Percentiles rank a stretch among this genome's conserved stretches.
phyloP scores from a whole-genome alignment of 208 protist genomes.

The Porcisia hertigi region DNA sequence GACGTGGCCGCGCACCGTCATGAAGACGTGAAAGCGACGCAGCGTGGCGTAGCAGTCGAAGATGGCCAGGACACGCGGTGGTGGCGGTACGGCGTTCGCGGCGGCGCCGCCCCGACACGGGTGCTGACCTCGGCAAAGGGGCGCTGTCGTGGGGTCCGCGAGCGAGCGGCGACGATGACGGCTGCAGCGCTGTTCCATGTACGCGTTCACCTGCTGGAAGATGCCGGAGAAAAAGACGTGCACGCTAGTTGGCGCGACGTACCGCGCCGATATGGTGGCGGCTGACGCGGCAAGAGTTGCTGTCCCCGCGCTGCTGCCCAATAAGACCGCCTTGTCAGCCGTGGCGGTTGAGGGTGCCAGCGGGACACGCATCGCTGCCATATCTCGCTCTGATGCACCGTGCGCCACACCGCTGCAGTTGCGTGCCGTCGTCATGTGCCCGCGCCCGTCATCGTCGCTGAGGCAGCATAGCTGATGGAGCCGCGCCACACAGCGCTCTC shows the following conservation, averaged over 20 bases:
- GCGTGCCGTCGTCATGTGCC: not conserved
- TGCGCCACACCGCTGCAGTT: not conserved
- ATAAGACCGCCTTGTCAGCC: not conserved
- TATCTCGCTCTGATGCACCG: too few relatives aligned
- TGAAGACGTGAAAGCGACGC: conserved; percentile 69
- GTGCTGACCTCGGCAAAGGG: not conserved
- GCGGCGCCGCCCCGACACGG: not conserved
- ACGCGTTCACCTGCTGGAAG: conserved; percentile 38
- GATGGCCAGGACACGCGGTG: conserved; percentile 43
- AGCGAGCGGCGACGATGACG: not conserved
- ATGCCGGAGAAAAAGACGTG: conserved; percentile 48
- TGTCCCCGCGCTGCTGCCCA: not conserved
- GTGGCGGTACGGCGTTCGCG: not conserved
- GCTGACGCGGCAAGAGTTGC: not conserved
- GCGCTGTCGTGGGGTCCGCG: not conserved
- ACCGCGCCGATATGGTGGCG: conserved; percentile 17
- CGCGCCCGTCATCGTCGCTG: conserved; percentile 24
- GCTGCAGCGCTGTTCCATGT: conserved; percentile 17
- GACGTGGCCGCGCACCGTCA: conserved; percentile 69
- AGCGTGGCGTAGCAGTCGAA: conserved; percentile 68
- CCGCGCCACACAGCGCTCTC: conserved; percentile 14
- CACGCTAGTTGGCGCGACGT: conserved; percentile 29
- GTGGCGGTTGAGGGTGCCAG: not conserved
- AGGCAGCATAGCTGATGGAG: conserved; percentile 37
- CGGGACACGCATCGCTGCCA: too few relatives aligned